A percentile compares a stretch with the other conserved stretches of the same genome.
Evolutionary conservation across 441 rosid genomes (phyloP).

Genomic region (Gossypium aridum): DNA sequence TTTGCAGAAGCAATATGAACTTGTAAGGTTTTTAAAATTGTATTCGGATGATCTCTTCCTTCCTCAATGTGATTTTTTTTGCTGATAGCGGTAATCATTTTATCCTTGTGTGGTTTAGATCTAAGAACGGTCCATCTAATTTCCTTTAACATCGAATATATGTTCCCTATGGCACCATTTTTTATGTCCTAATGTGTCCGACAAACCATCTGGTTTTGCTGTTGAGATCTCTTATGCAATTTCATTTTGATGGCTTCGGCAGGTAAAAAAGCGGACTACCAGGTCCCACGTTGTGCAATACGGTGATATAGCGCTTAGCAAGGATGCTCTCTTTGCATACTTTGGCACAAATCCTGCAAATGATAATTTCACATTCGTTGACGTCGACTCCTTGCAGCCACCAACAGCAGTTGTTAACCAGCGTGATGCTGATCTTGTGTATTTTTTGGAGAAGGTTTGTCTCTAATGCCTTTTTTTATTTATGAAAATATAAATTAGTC

Average conservation of each 20-base stretch:
- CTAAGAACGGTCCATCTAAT: neutral
- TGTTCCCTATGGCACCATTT: neutral
- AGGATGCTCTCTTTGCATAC: conserved; percentile 45
- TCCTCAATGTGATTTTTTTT: neutral
- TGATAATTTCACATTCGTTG: conserved; percentile 63
- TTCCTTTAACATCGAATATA: neutral
- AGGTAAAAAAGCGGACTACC: conserved; percentile 79
- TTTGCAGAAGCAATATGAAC: conserved; percentile 75
- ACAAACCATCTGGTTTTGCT: neutral
- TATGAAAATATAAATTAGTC: neutral
- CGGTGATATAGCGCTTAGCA: conserved; percentile 58
- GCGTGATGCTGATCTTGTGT: conserved; percentile 91
- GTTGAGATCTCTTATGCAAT: neutral
- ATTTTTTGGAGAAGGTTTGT: conserved; percentile 85
- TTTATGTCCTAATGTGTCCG: neutral
- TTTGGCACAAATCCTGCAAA: conserved; percentile 91
- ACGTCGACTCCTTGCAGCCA: conserved; percentile 48
- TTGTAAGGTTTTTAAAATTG: conserved; percentile 13
- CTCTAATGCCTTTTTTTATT: neutral
- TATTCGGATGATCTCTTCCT: neutral
- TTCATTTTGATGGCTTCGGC: conserved; percentile 22
- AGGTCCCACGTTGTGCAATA: conserved; percentile 95
- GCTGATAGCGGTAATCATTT: neutral
- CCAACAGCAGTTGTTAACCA: conserved; percentile 69
- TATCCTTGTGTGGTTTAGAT: neutral